Percentiles rank a stretch among this genome's conserved stretches.
Evolutionary conservation across 139 green algal species (phyloP).

Genomic region (Marvania coccoides): DNA sequence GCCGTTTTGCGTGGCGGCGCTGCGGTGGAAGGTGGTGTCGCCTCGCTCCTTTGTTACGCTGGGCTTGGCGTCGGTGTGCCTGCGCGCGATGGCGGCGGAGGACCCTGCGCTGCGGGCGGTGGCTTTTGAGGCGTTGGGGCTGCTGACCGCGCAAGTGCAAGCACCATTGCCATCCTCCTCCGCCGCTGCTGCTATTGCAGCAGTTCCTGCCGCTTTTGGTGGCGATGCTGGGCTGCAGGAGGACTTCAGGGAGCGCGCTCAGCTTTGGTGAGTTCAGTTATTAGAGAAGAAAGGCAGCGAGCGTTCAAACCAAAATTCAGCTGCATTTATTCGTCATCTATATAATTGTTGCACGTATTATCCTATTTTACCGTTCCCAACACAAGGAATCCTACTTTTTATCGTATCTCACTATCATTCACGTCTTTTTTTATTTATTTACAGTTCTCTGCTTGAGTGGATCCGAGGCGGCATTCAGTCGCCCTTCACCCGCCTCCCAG

Average conservation of each 20-base stretch:
- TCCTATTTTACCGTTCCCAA: no score
- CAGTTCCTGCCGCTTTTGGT: not conserved
- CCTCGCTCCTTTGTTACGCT: constrained; percentile 13
- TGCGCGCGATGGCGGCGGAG: constrained; percentile 33
- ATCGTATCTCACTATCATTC: no score
- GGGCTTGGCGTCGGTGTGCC: constrained; percentile 42
- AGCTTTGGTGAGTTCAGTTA: no score
- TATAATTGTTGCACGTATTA: no score
- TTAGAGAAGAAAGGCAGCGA: no score
- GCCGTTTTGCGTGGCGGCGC: constrained; percentile 23
- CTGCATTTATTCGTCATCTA: no score
- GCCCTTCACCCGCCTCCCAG: constrained; percentile 45
- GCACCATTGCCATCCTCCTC: no score
- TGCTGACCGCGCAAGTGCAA: not conserved
- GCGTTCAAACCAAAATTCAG: no score
- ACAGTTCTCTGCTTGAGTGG: constrained; percentile 35
- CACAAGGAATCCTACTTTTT: no score
- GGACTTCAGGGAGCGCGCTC: not conserved
- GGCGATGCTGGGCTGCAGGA: no score
- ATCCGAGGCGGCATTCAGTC: constrained; percentile 27
- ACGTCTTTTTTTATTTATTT: no score
- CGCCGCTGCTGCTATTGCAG: no score
- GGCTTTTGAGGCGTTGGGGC: constrained; percentile 14
- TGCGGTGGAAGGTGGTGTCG: constrained; percentile 21
- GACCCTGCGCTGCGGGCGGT: constrained; percentile 28